These are phyloP conservation scores for Neofusicoccum ribis DNA, from an alignment of 2,329 filamentous ascomycete genomes.

Conservation along the genomic window DNA sequence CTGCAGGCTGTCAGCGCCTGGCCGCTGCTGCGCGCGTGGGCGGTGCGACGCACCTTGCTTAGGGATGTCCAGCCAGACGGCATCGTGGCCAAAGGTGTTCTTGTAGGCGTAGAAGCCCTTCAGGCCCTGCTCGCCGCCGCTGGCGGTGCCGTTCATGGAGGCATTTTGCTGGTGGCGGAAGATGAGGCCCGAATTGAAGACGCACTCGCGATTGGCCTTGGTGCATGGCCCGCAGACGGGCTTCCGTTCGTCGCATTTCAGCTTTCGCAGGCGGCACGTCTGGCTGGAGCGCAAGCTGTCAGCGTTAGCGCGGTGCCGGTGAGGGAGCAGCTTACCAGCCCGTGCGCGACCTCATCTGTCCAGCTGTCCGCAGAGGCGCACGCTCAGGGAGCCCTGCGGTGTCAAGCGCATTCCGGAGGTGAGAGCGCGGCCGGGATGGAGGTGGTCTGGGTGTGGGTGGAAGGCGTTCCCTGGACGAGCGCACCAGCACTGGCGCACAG, in stretches of 20 bases:
- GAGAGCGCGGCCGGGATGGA: constrained; percentile 13
- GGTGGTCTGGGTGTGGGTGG: constrained; percentile 16
- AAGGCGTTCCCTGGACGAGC: constrained; percentile 7
- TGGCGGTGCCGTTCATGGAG: constrained; percentile 60
- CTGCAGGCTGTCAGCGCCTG: constrained; percentile 32
- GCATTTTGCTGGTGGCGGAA: constrained; percentile 71
- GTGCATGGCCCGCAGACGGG: constrained; percentile 62
- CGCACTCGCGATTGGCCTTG: constrained; percentile 61
- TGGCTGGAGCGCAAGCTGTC: constrained; percentile 27
- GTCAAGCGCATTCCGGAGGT: constrained; percentile 20
- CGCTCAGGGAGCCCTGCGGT: constrained; percentile 11
- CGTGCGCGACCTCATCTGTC: constrained; percentile 40
- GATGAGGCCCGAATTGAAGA: constrained; percentile 62
- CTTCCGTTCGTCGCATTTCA: constrained; percentile 66
- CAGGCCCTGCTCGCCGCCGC: constrained; percentile 48
- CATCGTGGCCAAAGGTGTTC: constrained; percentile 62
- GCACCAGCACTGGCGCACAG: constrained; percentile 11
- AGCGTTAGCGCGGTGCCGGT: constrained; percentile 16
- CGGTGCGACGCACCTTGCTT: constrained; percentile 49
- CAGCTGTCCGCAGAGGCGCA: constrained; percentile 18
- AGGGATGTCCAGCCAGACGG: constrained; percentile 64
- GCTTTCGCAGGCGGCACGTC: constrained; percentile 61
- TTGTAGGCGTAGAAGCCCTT: constrained; percentile 67
- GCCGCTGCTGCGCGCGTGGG: background rate
- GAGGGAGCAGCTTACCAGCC: constrained; percentile 34